phyloP scores from a whole-genome alignment of 768 basidiomycete genomes.

The Auricularia sp. region DNA sequence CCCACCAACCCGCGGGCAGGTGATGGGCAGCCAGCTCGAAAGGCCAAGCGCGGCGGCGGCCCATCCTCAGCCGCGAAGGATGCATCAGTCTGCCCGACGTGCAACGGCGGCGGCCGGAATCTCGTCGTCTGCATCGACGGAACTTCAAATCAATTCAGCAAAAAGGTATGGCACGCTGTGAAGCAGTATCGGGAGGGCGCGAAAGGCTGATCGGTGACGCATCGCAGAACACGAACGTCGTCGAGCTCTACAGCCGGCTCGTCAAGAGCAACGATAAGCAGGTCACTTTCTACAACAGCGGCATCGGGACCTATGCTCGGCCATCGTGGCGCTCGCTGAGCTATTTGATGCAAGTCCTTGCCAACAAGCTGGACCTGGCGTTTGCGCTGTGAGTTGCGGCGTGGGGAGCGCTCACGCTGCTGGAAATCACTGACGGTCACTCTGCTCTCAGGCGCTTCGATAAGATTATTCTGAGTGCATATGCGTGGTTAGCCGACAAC shows the following conservation, averaged over 20 bases:
- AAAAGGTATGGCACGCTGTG: constrained; percentile 7
- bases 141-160: constrained; percentile 21
- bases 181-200: too few species aligned
- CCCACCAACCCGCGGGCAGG: too few species aligned
- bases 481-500: constrained; percentile 38
- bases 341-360: constrained; percentile 11
- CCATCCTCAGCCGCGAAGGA: too few species aligned
- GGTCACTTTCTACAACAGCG: constrained; percentile 24
- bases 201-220: too few species aligned
- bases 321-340: constrained; percentile 12
- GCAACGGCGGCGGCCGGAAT: background rate
- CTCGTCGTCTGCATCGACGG: constrained; percentile 16
- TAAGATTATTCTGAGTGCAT: constrained; percentile 30
- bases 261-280: constrained; percentile 8
- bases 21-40: too few species aligned
- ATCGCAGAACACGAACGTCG: constrained; percentile 22
- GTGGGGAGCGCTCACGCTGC: too few species aligned
- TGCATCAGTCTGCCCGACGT: too few species aligned
- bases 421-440: too few species aligned
- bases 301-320: constrained; percentile 22
- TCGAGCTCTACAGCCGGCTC: constrained; percentile 20
- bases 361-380: constrained; percentile 12
- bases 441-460: too few species aligned
- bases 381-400: constrained; percentile 8
- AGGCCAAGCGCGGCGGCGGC: too few species aligned